A percentile compares a stretch with the other conserved stretches of the same genome.
Conservation (phyloP, 108 stramenopile species). For the Cyclostephanos tholiformis region DNA sequence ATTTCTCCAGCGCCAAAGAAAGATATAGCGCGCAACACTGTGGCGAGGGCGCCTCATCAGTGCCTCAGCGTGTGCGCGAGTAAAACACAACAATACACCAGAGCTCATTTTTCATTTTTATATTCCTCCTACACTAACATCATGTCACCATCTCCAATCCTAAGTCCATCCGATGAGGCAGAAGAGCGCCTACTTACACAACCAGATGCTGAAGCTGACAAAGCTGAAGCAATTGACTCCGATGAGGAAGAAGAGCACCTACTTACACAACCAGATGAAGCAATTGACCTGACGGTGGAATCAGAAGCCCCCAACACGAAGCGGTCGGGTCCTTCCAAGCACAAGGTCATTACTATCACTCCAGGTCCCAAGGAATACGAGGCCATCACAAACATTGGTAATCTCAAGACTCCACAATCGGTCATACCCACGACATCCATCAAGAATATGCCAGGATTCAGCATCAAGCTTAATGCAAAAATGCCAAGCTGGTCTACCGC, state of each 20-base stretch:
- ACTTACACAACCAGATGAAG: too few species aligned
- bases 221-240: conserved; percentile 1
- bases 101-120: neutral
- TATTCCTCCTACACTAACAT: neutral
- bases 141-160: neutral
- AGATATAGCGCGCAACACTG: neutral
- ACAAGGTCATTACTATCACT: too few species aligned
- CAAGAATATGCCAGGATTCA: too few species aligned
- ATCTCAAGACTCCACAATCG: too few species aligned
- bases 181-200: neutral
- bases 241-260: too few species aligned
- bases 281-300: too few species aligned
- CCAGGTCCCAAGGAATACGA: too few species aligned
- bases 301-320: too few species aligned
- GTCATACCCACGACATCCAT: too few species aligned
- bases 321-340: too few species aligned
- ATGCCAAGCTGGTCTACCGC: conserved; percentile 2
- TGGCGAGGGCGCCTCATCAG: neutral
- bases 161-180: neutral
- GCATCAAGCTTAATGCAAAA: too few species aligned
- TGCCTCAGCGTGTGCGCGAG: neutral
- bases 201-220: neutral
- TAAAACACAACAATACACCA: neutral
- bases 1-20: neutral
- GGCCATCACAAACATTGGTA: too few species aligned